Base-by-base conservation (phyloP, 2,329 filamentous ascomycete genomes). In the Colletotrichum noveboracense region DNA sequence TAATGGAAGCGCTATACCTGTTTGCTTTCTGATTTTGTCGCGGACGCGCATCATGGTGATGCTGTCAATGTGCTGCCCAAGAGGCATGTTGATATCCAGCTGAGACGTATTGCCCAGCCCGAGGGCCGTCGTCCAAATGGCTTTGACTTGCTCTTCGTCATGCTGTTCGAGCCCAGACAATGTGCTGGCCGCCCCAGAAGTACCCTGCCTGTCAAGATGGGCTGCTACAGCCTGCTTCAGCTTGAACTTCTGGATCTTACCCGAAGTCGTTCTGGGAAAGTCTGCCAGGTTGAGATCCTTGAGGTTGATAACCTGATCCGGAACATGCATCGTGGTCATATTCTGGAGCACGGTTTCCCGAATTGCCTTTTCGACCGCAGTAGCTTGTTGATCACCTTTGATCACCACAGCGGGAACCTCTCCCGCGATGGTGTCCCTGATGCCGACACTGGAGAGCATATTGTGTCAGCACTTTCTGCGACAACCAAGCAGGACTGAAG, bases 141-240 rank as follows among this genome's bases (percentile, higher is more conserved):
- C 38, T n/a, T 48, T 48, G 38, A 48, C 38, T 1, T 48, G 18
- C 38, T 48, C 38, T 48, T 48, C 38, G 18, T 48, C 38, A n/a
- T 48, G 38, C 38, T 48, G 38, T 48, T 9, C 18, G 18, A 48
- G 38, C 38, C 38, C 18, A 0, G 38, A 1, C 5, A n/a, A 48
- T 48, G 38, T 4, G 3, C 0, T 12, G 0, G 38, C 18, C 7
- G 38, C 38, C 3, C 38, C 38, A 2, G 18, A 48, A 4, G 1
- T n/a, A 48, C 9, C 0, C 38, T 48, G 38, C 38, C 3, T 48
- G 18, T n/a, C 18, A 1, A 48, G 38, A 48, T 48, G 38, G 18
- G 38, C 38, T 21, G 38, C 38, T n/a, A 48, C 18, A 48, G 38
- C 9, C 5, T 48, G 38, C 38, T 48, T 48, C 38, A 48, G 18